Evolutionary conservation across 2,329 filamentous ascomycete genomes (phyloP).

Genomic region (Ascochyta viciae-villosae): DNA sequence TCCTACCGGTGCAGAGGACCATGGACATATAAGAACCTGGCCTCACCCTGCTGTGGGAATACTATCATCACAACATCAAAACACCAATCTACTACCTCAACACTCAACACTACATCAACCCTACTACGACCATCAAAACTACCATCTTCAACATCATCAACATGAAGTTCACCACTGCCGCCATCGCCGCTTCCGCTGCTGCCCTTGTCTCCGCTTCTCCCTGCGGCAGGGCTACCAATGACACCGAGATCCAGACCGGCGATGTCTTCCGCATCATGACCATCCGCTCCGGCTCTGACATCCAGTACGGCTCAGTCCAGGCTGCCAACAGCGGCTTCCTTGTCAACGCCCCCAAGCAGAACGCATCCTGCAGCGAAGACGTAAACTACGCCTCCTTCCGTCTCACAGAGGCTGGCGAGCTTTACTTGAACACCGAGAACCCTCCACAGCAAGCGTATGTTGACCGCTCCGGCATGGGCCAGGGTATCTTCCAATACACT

Average conservation of each 20-base stretch:
- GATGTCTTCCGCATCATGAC: slow-evolving; percentile 59
- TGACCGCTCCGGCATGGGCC: slow-evolving; percentile 67
- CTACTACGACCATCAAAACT: slow-evolving; percentile 4
- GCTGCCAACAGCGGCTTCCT: slow-evolving; percentile 56
- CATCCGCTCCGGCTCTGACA: slow-evolving; percentile 57
- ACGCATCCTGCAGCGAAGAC: slow-evolving; percentile 56
- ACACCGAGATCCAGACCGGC: slow-evolving; percentile 31
- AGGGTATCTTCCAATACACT: slow-evolving; percentile 61
- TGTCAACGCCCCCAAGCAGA: slow-evolving; percentile 52
- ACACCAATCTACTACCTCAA: slow-evolving; percentile 11
- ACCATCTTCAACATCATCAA: slow-evolving; percentile 24
- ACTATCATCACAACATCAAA: slow-evolving; percentile 12
- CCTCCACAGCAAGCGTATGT: slow-evolving; percentile 60
- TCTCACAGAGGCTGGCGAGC: slow-evolving; percentile 53
- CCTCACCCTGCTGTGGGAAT: not conserved
- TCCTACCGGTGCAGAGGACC: not conserved
- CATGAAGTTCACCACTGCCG: slow-evolving; percentile 42
- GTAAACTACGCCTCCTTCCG: slow-evolving; percentile 59
- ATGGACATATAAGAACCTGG: slow-evolving; percentile 22
- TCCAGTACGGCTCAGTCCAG: slow-evolving; percentile 58
- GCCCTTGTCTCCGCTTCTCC: slow-evolving; percentile 37
- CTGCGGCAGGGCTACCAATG: slow-evolving; percentile 25
- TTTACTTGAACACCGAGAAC: slow-evolving; percentile 56
- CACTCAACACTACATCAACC: slow-evolving; percentile 1
- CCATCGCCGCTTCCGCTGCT: slow-evolving; percentile 29